These are phyloP conservation scores for Fusarium tanahbumbuense DNA, from an alignment of 2,329 filamentous ascomycete genomes.

Conservation along the genomic window DNA sequence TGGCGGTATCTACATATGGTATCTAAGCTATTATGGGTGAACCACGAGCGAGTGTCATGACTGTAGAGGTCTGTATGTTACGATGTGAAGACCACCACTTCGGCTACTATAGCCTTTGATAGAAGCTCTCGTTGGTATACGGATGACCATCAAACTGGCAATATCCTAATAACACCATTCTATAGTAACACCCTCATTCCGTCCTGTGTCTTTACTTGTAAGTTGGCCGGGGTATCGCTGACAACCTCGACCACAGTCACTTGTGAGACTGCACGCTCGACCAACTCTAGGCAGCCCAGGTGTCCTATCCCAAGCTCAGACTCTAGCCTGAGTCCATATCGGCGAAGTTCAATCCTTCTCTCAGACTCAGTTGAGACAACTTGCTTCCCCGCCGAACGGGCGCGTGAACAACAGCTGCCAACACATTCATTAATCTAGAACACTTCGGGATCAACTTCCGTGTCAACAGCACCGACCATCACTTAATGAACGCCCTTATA, in stretches of 20 bases:
- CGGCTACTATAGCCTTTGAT: rapidly evolving
- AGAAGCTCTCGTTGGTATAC: background rate
- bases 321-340: background rate
- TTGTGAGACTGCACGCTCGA: background rate
- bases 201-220: background rate
- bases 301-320: background rate
- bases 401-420: background rate
- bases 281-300: background rate
- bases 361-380: background rate
- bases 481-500: background rate
- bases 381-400: background rate
- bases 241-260: background rate
- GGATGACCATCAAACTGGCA: background rate
- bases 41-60: slow-evolving; percentile 2
- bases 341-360: background rate
- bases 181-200: background rate
- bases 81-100: background rate
- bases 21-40: background rate
- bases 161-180: background rate
- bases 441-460: background rate
- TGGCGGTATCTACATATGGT: too few species aligned
- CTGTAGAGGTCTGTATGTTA: background rate
- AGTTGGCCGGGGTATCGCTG: background rate
- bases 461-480: background rate
- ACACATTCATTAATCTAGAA: background rate